Evolutionary conservation across 164 flowering plant genomes (phyloP), one percentile per base, ranked within the genome.

Genomic region (Kalanchoe fedtschenkoi): DNA sequence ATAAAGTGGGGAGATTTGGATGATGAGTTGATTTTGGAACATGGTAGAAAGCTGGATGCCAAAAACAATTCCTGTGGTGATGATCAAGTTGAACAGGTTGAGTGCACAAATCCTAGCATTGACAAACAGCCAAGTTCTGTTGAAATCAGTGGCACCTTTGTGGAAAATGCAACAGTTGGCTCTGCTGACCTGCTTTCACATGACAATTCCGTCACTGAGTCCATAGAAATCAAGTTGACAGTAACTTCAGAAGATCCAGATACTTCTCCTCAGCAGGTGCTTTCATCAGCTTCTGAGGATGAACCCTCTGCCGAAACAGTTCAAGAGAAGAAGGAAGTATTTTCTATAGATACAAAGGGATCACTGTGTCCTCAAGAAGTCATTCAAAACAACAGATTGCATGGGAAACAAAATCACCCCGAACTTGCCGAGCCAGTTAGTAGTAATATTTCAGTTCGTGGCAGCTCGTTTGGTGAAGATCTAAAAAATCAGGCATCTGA

Each of bases 1-100:
- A 82, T 87, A 62, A 87, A 78, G 62, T 85, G 91, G 95, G 96
- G 95, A 59, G 83, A 83, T 74, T 73, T 83, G 19, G 88, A 78
- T 72, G 86, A 75, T 61, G 74, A 61, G 57, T 64, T 83, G 62
- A 62, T 69, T 22, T 42, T 47, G 56, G 69, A 64, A 62, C 39
- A 51, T 63, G 81, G 64, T 35, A 79, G 62, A 9, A 17, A 54
- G 63, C 64, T 35, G 63, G 73, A 61, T 58, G 29, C 66, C 68
- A 79, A 71, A 65, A 72, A 74, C 13, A 76, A 62, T 51, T 76
- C 69, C 69, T 78, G 75, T 62, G 72, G 51, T 67, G 68, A 63
- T 38, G 73, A 68, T 39, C 69, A 63, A 69, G 73, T 66, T 67
- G 70, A 61, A 69, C 41, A 69, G 47, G 44, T 44, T 15, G 65